Conservation (phyloP, 2,329 filamentous ascomycete genomes). For the Beauveria sp. region DNA sequence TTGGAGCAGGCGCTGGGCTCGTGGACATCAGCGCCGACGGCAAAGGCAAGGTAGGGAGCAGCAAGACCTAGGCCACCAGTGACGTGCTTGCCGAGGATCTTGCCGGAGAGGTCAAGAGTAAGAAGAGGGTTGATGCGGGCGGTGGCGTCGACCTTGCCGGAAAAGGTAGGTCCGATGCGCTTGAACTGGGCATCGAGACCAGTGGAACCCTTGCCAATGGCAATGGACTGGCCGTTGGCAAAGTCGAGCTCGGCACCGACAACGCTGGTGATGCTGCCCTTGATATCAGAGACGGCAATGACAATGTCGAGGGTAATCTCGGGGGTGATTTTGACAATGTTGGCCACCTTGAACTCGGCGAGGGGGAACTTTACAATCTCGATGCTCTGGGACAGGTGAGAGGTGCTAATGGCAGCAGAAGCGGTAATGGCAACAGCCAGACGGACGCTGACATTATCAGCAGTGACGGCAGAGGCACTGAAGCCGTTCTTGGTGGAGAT, state of each 20-base stretch:
- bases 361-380: slow-evolving; percentile 3
- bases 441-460: slow-evolving; percentile 6
- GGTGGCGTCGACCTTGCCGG: slow-evolving; percentile 10
- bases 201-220: slow-evolving; percentile 10
- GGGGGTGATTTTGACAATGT: slow-evolving; percentile 9
- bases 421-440: slow-evolving; percentile 11
- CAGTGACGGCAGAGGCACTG: slow-evolving; percentile 7
- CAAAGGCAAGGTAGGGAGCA: slow-evolving; percentile 7
- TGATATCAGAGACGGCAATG: slow-evolving; percentile 8
- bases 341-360: slow-evolving; percentile 10
- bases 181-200: slow-evolving; percentile 9
- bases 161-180: slow-evolving; percentile 10
- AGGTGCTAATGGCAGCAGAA: slow-evolving; percentile 5
- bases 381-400: slow-evolving; percentile 7
- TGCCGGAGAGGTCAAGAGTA: slow-evolving; percentile 9
- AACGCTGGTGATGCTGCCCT: slow-evolving; percentile 8
- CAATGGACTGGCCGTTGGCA: slow-evolving; percentile 8
- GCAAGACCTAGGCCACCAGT: slow-evolving; percentile 6
- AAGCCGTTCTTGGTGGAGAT: slow-evolving; percentile 11
- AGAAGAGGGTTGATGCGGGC: slow-evolving; percentile 10
- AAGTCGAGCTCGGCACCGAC: slow-evolving; percentile 10
- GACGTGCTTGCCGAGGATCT: slow-evolving; percentile 10
- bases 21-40: slow-evolving; percentile 8
- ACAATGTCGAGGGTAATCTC: slow-evolving; percentile 8
- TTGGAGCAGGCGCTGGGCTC: slow-evolving; percentile 8